A percentile compares a stretch with the other conserved stretches of the same genome.
Conservation (phyloP, 164 flowering plant species). For the Chimonanthus praecox region DNA sequence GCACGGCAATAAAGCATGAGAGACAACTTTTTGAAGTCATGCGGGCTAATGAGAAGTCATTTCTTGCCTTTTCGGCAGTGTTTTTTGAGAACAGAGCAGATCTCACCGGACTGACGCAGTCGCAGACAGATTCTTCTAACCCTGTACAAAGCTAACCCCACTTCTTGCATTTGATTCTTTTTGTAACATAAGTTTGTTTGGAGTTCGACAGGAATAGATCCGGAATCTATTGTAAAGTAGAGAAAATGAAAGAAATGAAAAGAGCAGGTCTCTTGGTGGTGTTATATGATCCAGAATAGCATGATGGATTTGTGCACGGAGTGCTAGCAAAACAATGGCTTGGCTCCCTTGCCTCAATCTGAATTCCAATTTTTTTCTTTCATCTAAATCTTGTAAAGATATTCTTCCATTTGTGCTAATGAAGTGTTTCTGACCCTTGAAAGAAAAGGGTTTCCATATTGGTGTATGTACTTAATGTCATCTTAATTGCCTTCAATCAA, state of each 20-base stretch:
- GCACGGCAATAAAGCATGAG: not conserved
- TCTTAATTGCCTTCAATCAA: too few relatives aligned
- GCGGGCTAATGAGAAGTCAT: not conserved
- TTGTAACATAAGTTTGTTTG: conserved; percentile 31
- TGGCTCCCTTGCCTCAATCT: not conserved
- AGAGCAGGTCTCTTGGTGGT: not conserved
- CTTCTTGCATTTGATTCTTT: conserved; percentile 30
- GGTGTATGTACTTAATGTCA: not conserved
- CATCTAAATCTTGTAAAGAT: not conserved
- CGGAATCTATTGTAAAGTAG: conserved; percentile 32
- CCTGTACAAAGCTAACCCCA: conserved; percentile 52
- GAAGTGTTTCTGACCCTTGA: not conserved
- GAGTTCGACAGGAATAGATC: conserved; percentile 23
- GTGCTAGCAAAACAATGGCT: not conserved
- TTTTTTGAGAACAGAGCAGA: conserved; percentile 26
- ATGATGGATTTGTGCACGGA: not conserved
- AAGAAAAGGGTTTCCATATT: not conserved
- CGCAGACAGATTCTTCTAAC: conserved; percentile 24
- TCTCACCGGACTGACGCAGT: conserved; percentile 14
- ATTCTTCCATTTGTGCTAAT: not conserved
- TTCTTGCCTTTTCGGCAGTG: not conserved
- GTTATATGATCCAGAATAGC: not conserved
- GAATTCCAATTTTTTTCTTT: not conserved
- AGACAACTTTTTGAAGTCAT: not conserved
- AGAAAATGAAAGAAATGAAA: conserved; percentile 20